Percentiles rank a stretch among this genome's conserved stretches.
These are phyloP conservation scores for Pseudozyma sp. DNA, from an alignment of 1,284 basidiomycete genomes.

Conservation along the genomic window DNA sequence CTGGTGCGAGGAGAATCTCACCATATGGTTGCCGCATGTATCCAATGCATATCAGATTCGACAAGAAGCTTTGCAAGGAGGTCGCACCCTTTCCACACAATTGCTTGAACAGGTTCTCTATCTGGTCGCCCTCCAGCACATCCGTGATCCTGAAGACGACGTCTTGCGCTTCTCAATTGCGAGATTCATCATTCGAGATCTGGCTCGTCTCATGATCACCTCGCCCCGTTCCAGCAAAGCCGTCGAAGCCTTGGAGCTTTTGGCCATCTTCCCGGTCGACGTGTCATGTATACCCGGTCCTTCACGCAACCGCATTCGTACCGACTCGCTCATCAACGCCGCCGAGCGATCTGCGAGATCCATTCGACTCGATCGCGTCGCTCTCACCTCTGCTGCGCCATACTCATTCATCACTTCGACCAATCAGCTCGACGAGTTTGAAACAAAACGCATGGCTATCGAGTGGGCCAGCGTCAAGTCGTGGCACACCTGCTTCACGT, in stretches of 20 bases:
- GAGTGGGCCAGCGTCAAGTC: conserved; percentile 45
- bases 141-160: conserved; percentile 42
- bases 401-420: conserved; percentile 31
- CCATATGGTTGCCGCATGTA: conserved; percentile 40
- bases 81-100: conserved; percentile 40
- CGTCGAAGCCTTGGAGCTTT: conserved; percentile 38
- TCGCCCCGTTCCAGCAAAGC: conserved; percentile 34
- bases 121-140: conserved; percentile 41
- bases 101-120: conserved; percentile 45
- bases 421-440: conserved; percentile 32
- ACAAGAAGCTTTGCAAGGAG: conserved; percentile 30
- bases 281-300: conserved; percentile 41
- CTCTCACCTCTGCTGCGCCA: conserved; percentile 33
- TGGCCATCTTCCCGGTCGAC: conserved; percentile 44
- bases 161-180: conserved; percentile 36
- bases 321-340: conserved; percentile 33
- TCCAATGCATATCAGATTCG: conserved; percentile 40
- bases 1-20: conserved; percentile 45
- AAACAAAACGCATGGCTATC: conserved; percentile 38
- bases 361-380: conserved; percentile 38
- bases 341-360: conserved; percentile 40
- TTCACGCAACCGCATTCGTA: conserved; percentile 38
- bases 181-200: conserved; percentile 35
- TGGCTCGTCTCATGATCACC: conserved; percentile 39
- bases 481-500: conserved; percentile 39